phyloP scores from a whole-genome alignment of 192 early-diverging fungal genomes.

The Blastocladiella britannica region DNA sequence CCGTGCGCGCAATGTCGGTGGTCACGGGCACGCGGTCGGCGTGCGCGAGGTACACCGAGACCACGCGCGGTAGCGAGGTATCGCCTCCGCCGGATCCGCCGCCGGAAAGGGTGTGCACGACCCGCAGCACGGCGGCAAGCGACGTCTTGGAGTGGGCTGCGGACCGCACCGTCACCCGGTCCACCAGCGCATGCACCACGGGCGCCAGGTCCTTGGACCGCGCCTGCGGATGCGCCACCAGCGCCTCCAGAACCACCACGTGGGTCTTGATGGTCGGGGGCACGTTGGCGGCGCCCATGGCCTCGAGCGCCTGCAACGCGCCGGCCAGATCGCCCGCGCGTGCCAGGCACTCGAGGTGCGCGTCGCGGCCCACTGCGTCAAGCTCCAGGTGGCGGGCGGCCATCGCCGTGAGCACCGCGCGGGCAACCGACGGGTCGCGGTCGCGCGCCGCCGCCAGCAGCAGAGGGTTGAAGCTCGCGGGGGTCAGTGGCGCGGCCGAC shows the following conservation, averaged over 20 bases:
- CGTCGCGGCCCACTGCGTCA: background rate
- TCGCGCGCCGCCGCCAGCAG: background rate
- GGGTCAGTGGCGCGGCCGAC: background rate
- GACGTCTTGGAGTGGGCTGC: background rate
- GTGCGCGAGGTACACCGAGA: background rate
- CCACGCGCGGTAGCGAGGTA: no score
- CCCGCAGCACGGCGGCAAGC: background rate
- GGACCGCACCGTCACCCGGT: background rate
- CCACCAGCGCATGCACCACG: background rate
- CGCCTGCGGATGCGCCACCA: background rate
- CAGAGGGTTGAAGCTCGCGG: background rate
- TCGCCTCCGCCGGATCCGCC: no score
- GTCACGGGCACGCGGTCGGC: background rate
- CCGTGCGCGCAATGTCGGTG: background rate
- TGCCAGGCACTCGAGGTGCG: background rate
- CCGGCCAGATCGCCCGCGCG: background rate
- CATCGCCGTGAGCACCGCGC: background rate
- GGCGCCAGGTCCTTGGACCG: background rate
- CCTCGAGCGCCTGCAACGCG: background rate
- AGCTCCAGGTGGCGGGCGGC: background rate
- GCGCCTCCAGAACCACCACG: background rate
- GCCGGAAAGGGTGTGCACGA: background rate
- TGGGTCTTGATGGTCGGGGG: background rate
- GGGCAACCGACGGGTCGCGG: background rate
- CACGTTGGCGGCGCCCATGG: background rate